Evolutionary conservation across 371 early-diverging fungal genomes (phyloP).

Genomic region (Apophysomyces ossiformis): DNA sequence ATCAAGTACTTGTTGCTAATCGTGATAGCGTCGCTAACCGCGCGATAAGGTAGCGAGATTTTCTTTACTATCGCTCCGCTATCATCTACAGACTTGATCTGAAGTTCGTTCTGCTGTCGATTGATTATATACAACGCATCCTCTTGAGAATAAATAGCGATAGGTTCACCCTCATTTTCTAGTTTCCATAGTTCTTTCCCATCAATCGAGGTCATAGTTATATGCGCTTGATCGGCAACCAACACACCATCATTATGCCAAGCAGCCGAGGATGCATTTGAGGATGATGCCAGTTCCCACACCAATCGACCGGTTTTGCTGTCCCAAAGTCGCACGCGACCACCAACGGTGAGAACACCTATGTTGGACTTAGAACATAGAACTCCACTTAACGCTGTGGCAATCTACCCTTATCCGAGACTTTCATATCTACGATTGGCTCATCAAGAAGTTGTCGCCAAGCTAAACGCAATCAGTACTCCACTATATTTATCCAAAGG

Average conservation of each 20-base stretch:
- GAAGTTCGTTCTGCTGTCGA: slow-evolving; percentile 7
- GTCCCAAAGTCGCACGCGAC: slow-evolving; percentile 16
- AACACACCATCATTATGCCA: slow-evolving; percentile 26
- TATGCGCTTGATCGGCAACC: slow-evolving; percentile 15
- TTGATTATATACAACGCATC: slow-evolving; percentile 6
- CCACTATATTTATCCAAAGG: background rate
- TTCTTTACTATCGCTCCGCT: background rate
- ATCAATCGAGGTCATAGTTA: slow-evolving; percentile 22
- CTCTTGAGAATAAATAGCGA: background rate
- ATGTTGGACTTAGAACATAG: slow-evolving; percentile 33
- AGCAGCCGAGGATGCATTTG: slow-evolving; percentile 12
- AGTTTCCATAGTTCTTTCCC: slow-evolving; percentile 31
- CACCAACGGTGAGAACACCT: slow-evolving; percentile 14
- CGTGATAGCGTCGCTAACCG: slow-evolving; percentile 19
- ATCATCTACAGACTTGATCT: background rate
- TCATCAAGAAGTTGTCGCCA: slow-evolving; percentile 57
- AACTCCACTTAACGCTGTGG: slow-evolving; percentile 24
- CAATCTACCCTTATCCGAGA: slow-evolving; percentile 29
- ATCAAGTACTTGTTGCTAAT: slow-evolving; percentile 31
- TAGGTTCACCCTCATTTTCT: slow-evolving; percentile 12
- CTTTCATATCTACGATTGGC: slow-evolving; percentile 21
- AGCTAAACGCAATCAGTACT: slow-evolving; percentile 27
- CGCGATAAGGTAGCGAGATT: slow-evolving; percentile 15
- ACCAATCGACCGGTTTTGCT: slow-evolving; percentile 15
- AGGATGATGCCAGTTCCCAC: slow-evolving; percentile 17